A percentile compares a stretch with the other conserved stretches of the same genome.
phyloP scores from a whole-genome alignment of 2,329 filamentous ascomycete genomes.

The Aspergillus carbonarius region DNA sequence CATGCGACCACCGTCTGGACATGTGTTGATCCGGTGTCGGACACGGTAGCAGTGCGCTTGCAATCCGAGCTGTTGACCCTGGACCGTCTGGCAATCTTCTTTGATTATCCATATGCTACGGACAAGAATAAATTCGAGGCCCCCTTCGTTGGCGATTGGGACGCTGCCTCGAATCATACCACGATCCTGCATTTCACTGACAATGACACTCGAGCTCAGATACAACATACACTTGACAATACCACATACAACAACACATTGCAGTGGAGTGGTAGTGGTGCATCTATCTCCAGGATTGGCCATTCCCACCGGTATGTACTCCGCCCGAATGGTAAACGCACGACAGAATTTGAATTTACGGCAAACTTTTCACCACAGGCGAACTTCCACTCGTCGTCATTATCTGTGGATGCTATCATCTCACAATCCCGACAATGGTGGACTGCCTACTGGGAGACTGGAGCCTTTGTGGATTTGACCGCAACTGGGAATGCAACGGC shows the following conservation, averaged over 20 bases:
- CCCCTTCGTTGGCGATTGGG: constrained; percentile 55
- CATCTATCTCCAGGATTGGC: background rate
- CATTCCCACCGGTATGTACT: constrained; percentile 1
- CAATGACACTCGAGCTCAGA: background rate
- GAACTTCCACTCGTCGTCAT: background rate
- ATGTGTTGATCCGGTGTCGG: background rate
- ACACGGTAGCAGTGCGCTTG: constrained; percentile 20
- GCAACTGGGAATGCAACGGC: constrained; percentile 42
- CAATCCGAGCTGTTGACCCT: constrained; percentile 45
- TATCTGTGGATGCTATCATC: constrained; percentile 17
- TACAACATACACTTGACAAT: background rate
- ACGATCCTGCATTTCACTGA: background rate
- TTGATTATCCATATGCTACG: constrained; percentile 54
- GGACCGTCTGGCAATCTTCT: constrained; percentile 47
- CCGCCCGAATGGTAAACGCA: background rate
- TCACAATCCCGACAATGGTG: constrained; percentile 41
- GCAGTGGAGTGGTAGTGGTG: background rate
- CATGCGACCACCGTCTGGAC: background rate
- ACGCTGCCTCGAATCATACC: constrained; percentile 39
- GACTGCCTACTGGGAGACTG: constrained; percentile 51
- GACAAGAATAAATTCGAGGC: constrained; percentile 54
- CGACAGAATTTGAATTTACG: background rate
- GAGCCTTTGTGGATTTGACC: constrained; percentile 55
- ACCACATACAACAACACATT: constrained; percentile 4
- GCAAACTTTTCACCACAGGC: background rate